Evolutionary conservation across 129 eudicot species (phyloP), one percentile per base, ranked within the genome.

Genomic region (Tagetes erecta): DNA sequence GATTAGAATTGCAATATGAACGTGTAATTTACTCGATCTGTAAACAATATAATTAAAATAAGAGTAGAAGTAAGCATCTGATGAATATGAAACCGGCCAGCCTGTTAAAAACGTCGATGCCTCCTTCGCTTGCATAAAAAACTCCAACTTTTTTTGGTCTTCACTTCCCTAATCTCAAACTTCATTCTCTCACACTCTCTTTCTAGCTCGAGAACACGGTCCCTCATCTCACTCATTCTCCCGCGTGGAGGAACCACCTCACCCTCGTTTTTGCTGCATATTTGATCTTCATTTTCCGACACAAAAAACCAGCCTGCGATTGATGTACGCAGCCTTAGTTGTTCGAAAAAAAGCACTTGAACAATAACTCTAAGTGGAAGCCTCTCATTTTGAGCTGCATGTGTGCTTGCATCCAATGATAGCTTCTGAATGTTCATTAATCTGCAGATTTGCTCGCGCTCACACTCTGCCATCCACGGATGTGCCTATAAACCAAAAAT

Each of bases 301-400:
- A 83, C 89, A 6, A 90, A 90, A 80, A 90, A 84, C 96, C 94
- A 85, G 30, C 94, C 87, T 0, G 96, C 82, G 36, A 90, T 84
- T 3, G 89, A 87, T 10, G 96, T 90, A 0, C 96, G 86, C 7
- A 87, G 84, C 37, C 93, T 82, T 14, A 87, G 64, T 79, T 90
- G 96, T 71, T 90, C 96, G 50, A 90, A 90, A 77, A 90, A 90
- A 13, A 90, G 76, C 8, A 85, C 91, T 68, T 87, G 94, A 5
- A 90, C 91, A 3, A 87, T 87, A 6, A 87, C 91, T 8, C 94
- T 77, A 0, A 90, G 83, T n/a, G 96, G 94, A 2, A 90, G 86
- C 74, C 96, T 82, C 86, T 90, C 96, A 1, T 90, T 90, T 41
- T 90, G 93, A 8, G 96, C 96, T 9, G 96, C 96, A 31, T 90